Percentiles rank a stretch among this genome's conserved stretches.
Evolutionary conservation across 2,329 filamentous ascomycete genomes (phyloP).

Genomic region (Karstenula rhodostoma): DNA sequence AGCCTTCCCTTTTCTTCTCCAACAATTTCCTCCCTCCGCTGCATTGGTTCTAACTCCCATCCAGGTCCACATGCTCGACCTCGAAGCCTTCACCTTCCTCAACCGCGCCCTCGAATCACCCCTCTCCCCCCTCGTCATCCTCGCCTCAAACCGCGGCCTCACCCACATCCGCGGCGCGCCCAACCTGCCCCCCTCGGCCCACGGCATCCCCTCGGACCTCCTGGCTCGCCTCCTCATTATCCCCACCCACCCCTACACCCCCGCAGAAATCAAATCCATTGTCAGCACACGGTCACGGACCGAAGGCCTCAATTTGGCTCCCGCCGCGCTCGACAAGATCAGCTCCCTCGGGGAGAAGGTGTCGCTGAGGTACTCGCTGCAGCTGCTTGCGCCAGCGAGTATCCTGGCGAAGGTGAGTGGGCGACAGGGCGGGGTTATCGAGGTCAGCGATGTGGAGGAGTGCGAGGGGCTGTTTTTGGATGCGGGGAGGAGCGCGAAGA

Average conservation of each 20-base stretch:
- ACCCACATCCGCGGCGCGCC: conserved; percentile 88
- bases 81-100: conserved; percentile 98
- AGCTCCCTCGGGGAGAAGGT: conserved; percentile 87
- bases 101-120: conserved; percentile 96
- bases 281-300: conserved; percentile 83
- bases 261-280: conserved; percentile 91
- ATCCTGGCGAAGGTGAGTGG: conserved; percentile 81
- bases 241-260: conserved; percentile 87
- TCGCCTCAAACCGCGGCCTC: conserved; percentile 95
- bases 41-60: too few relatives aligned
- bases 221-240: conserved; percentile 94
- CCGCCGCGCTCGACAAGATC: conserved; percentile 86
- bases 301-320: conserved; percentile 80
- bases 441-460: conserved; percentile 64
- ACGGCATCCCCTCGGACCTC: conserved; percentile 94
- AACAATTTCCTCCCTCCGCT: too few relatives aligned
- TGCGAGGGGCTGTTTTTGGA: conserved; percentile 58
- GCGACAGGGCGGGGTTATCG: conserved; percentile 56
- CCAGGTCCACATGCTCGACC: conserved; percentile 98
- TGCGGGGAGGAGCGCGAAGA: conserved; percentile 56
- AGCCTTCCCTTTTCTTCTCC: conserved; percentile 21
- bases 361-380: conserved; percentile 90
- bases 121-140: conserved; percentile 95
- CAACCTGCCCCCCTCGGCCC: conserved; percentile 71
- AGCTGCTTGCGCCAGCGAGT: conserved; percentile 87